These are phyloP conservation scores for Stagonosporopsis chrysanthemi DNA, from an alignment of 2,329 filamentous ascomycete genomes.

Conservation along the genomic window DNA sequence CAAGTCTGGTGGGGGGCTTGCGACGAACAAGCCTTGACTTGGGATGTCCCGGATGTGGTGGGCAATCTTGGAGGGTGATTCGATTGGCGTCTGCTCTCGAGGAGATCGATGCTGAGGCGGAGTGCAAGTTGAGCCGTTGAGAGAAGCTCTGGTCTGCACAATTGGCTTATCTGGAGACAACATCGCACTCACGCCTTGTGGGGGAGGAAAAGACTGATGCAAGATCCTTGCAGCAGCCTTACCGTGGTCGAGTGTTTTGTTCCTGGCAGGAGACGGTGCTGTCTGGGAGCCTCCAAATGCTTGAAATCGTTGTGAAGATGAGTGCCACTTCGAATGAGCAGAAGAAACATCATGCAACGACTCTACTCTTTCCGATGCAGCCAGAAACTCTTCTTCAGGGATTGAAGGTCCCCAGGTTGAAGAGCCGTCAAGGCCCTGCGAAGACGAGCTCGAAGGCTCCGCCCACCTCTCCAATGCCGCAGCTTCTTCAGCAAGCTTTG, in stretches of 20 bases:
- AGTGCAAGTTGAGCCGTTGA: not conserved
- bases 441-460: constrained; percentile 12
- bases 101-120: not conserved
- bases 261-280: not conserved
- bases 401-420: constrained; percentile 38
- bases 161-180: not conserved
- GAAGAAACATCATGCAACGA: not conserved
- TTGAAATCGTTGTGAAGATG: not conserved
- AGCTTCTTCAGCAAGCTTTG: constrained; percentile 15
- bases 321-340: too few relatives aligned
- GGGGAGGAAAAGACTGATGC: constrained; percentile 7
- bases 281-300: not conserved
- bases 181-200: not conserved
- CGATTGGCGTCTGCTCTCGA: not conserved
- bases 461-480: constrained; percentile 5
- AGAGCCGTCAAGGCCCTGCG: constrained; percentile 27
- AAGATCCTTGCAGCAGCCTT: not conserved
- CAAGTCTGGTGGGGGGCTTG: constrained; percentile 19
- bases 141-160: not conserved
- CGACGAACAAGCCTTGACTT: constrained; percentile 38
- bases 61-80: constrained; percentile 27
- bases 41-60: constrained; percentile 42
- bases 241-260: not conserved
- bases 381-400: constrained; percentile 29
- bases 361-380: constrained; percentile 27